phyloP scores from a whole-genome alignment of 1,139 yeast species.

The Geotrichum europaeum region DNA sequence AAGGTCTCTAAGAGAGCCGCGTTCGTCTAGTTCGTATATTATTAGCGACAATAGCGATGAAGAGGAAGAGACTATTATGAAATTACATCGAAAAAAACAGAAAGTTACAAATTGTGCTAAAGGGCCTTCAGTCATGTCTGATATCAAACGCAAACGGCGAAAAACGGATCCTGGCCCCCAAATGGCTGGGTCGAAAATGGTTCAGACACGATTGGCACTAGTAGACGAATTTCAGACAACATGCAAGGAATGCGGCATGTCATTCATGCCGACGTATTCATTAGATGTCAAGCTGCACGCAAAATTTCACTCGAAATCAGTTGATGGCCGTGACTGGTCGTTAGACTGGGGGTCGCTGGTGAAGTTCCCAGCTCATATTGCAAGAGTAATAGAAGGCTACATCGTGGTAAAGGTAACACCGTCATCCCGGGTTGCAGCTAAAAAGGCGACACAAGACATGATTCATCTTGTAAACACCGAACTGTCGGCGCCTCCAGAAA shows the following conservation, averaged over 20 bases:
- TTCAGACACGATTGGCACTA: conserved; percentile 23
- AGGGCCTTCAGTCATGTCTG: conserved; percentile 1
- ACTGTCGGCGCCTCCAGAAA: conserved; percentile 53
- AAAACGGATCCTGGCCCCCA: background rate
- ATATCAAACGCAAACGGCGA: conserved; percentile 3
- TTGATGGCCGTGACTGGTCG: conserved; percentile 44
- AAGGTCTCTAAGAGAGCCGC: background rate
- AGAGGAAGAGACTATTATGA: background rate
- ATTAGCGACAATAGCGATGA: background rate
- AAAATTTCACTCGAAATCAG: conserved; percentile 41
- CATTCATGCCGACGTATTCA: conserved; percentile 43
- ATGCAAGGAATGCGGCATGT: conserved; percentile 57
- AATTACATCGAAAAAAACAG: background rate
- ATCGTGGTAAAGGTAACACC: conserved; percentile 33
- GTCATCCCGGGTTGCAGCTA: conserved; percentile 28
- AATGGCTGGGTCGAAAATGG: conserved; percentile 3
- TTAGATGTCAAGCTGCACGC: conserved; percentile 46
- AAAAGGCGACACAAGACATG: conserved; percentile 35
- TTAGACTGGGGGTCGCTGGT: conserved; percentile 33
- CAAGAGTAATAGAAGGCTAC: conserved; percentile 13
- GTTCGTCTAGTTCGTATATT: background rate
- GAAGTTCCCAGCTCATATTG: conserved; percentile 6
- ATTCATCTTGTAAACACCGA: conserved; percentile 52
- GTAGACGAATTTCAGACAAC: conserved; percentile 36
- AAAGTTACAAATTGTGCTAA: background rate